phyloP scores from a whole-genome alignment of 1,284 basidiomycete genomes.

The Ganoderma multipileum region DNA sequence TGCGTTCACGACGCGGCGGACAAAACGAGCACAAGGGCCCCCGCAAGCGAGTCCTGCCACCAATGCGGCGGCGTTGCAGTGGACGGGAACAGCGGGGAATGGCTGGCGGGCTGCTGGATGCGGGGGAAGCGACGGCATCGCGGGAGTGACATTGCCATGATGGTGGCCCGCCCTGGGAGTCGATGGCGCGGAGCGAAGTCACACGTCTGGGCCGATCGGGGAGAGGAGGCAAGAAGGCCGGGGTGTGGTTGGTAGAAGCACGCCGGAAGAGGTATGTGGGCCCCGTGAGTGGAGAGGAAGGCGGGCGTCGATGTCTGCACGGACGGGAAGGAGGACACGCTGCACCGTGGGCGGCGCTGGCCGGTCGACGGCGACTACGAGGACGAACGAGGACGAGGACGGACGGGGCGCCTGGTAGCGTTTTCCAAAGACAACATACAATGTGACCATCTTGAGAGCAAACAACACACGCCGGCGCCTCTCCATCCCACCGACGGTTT shows the following conservation, averaged over 20 bases:
- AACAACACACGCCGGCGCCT: conserved; percentile 31
- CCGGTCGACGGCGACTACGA: conserved; percentile 7
- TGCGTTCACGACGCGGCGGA: neutral
- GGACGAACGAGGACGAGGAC: neutral
- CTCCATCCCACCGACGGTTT: conserved; percentile 25
- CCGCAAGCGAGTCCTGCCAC: neutral
- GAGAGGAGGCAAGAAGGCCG: conserved; percentile 27
- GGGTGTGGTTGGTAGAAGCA: conserved; percentile 32
- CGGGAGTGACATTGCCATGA: conserved; percentile 30
- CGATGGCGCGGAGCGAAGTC: conserved; percentile 22
- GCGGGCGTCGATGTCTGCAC: conserved; percentile 1
- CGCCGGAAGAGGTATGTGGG: conserved; percentile 32
- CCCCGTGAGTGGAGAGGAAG: conserved; percentile 24
- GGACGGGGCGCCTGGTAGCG: conserved; percentile 13
- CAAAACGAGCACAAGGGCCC: neutral
- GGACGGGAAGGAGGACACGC: conserved; percentile 28
- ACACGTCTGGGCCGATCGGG: conserved; percentile 28
- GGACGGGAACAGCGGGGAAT: neutral
- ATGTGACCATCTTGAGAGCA: conserved; percentile 33
- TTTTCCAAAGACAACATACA: conserved; percentile 32
- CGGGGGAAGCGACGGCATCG: conserved; percentile 13
- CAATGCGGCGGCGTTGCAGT: neutral
- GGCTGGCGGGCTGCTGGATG: conserved; percentile 22
- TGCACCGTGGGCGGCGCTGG: conserved; percentile 19
- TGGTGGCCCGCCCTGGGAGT: conserved; percentile 28